Conservation (phyloP, 2,329 filamentous ascomycete genomes). For the Monilinia fructicola region DNA sequence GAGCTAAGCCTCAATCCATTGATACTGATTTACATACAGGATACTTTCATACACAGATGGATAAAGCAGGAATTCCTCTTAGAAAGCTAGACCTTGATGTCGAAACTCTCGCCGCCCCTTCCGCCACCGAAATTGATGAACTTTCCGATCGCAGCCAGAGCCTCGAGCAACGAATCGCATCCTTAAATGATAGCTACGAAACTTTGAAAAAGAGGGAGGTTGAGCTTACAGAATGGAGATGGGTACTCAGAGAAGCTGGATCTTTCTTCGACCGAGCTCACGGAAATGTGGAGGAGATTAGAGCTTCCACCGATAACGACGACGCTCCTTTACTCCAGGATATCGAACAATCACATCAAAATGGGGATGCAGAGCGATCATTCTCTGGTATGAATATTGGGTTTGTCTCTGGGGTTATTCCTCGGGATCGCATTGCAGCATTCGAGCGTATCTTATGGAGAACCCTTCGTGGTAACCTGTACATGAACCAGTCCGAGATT, state of each 20-base stretch:
- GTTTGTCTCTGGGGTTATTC: conserved; percentile 94
- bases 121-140: conserved; percentile 94
- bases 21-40: conserved; percentile 50
- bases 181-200: conserved; percentile 97
- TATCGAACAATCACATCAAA: conserved; percentile 76
- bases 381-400: conserved; percentile 99
- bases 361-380: conserved; percentile 67
- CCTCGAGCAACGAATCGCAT: conserved; percentile 86
- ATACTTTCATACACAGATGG: conserved; percentile 95
- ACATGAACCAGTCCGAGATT: conserved; percentile 99
- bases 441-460: conserved; percentile 98
- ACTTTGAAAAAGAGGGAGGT: conserved; percentile 97
- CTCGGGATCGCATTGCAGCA: conserved; percentile 85
- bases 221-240: conserved; percentile 96
- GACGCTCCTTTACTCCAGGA: conserved; percentile 92
- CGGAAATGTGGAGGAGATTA: conserved; percentile 94
- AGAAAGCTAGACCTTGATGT: conserved; percentile 89
- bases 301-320: conserved; percentile 79
- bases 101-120: conserved; percentile 81
- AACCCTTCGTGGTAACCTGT: conserved; percentile 93
- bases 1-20: conserved; percentile 15
- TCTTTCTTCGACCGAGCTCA: conserved; percentile 97
- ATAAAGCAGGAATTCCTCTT: conserved; percentile 83
- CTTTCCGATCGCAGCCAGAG: conserved; percentile 88
- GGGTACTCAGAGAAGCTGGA: conserved; percentile 93